Evolutionary conservation across 2,329 filamentous ascomycete species (phyloP).

Genomic region (Fusarium fujikuroi): DNA sequence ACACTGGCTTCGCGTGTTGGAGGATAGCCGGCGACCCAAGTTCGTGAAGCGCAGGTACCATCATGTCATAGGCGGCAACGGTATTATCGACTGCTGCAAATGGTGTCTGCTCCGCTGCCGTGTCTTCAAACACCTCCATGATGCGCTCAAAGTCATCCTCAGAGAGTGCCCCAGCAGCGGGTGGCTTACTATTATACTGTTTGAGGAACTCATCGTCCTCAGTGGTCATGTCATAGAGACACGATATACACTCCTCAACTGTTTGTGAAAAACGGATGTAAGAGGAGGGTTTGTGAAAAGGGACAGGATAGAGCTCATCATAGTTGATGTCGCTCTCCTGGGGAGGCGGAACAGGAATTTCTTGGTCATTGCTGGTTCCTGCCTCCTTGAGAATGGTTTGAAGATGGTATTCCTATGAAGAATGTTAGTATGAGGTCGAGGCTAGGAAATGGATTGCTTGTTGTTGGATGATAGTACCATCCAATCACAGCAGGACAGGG

Average conservation of each 20-base stretch:
- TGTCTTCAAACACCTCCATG: constrained; percentile 95
- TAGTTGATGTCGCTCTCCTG: constrained; percentile 78
- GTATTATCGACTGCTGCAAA: constrained; percentile 92
- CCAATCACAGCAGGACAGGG: not conserved
- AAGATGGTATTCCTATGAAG: constrained; percentile 87
- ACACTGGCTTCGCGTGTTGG: constrained; percentile 78
- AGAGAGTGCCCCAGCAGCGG: constrained; percentile 72
- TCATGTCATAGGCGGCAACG: constrained; percentile 79
- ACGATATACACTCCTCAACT: constrained; percentile 92
- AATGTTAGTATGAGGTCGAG: constrained; percentile 44
- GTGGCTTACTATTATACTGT: constrained; percentile 81
- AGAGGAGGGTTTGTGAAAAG: constrained; percentile 85
- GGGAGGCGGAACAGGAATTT: constrained; percentile 74
- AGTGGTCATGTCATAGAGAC: constrained; percentile 92
- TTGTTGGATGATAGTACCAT: constrained; percentile 29
- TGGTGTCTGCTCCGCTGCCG: constrained; percentile 82
- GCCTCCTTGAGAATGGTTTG: constrained; percentile 77
- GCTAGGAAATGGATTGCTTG: not conserved
- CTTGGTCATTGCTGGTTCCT: constrained; percentile 66
- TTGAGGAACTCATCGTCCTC: constrained; percentile 90
- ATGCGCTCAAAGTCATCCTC: constrained; percentile 94
- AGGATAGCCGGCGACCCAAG: constrained; percentile 62
- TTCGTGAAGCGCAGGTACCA: constrained; percentile 73
- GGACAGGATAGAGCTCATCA: constrained; percentile 84
- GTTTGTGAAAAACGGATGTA: constrained; percentile 99